These are phyloP conservation scores for Pseudopithomyces maydicus DNA, from an alignment of 2,329 filamentous ascomycete species.

Conservation along the genomic window DNA sequence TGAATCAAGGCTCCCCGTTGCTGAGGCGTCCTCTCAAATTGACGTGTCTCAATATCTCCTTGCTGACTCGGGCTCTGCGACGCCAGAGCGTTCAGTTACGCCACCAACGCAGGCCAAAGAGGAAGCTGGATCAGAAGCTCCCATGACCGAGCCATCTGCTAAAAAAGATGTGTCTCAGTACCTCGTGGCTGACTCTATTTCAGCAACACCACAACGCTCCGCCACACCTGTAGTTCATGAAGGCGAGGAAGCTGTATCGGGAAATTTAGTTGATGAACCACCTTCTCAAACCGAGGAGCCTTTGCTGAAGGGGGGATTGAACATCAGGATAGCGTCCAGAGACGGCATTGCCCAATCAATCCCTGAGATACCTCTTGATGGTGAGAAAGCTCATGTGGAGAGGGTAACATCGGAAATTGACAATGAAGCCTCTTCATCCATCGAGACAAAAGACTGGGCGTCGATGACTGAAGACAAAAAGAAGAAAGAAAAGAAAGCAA, in stretches of 20 bases:
- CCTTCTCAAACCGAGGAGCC: not conserved
- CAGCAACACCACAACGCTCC: not conserved
- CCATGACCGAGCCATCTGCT: not conserved
- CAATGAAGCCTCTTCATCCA: conserved; percentile 4
- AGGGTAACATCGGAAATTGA: not conserved
- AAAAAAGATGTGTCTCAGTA: conserved; percentile 7
- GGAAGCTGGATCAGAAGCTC: not conserved
- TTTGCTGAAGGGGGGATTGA: conserved; percentile 7
- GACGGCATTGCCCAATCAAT: not conserved
- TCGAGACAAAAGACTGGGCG: conserved; percentile 14
- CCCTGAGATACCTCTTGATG: not conserved
- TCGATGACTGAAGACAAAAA: conserved; percentile 6
- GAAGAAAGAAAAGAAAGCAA: conserved; percentile 27
- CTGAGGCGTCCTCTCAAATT: not conserved
- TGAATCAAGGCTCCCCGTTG: too few species aligned
- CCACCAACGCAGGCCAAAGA: not conserved
- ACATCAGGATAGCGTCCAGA: conserved; percentile 4
- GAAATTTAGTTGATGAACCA: not conserved
- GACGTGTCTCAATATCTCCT: not conserved
- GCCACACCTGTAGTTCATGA: not conserved
- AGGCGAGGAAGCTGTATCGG: not conserved
- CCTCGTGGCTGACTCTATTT: not conserved
- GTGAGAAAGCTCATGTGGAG: not conserved
- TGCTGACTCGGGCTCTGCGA: not conserved
- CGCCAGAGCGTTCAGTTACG: not conserved